Conservation (phyloP, 2,329 filamentous ascomycete species). For the Colletotrichum tropicale region DNA sequence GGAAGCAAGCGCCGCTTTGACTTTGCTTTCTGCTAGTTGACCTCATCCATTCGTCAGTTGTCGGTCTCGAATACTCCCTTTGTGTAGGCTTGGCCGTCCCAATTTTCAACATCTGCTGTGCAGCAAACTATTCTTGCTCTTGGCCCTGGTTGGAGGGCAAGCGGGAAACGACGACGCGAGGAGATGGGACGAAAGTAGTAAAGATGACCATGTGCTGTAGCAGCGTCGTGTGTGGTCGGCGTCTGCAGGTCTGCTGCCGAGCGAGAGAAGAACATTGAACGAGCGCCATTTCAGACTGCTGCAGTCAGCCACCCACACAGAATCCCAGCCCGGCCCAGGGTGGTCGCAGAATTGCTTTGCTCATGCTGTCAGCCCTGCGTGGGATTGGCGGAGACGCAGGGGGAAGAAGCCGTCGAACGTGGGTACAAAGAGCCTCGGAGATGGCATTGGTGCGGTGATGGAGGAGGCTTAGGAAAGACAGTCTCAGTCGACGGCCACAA, state of each 20-base stretch:
- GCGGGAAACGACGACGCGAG: background rate
- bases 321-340: background rate
- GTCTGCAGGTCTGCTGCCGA: background rate
- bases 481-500: background rate
- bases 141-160: background rate
- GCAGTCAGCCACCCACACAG: background rate
- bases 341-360: background rate
- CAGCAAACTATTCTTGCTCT: slow-evolving; percentile 1
- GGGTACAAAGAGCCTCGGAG: background rate
- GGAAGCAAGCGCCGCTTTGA: background rate
- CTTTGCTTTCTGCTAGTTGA: background rate
- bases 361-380: slow-evolving; percentile 17
- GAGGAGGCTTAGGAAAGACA: background rate
- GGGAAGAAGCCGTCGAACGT: background rate
- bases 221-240: background rate
- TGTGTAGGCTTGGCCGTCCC: background rate
- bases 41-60: background rate
- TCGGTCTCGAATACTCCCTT: background rate
- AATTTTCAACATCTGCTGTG: background rate
- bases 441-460: background rate
- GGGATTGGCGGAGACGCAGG: slow-evolving; percentile 9
- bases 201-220: background rate
- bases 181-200: background rate
- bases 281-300: background rate
- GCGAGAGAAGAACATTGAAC: background rate